Evolutionary conservation across 306 rosid genomes (phyloP).

Genomic region (Quercus variabilis): DNA sequence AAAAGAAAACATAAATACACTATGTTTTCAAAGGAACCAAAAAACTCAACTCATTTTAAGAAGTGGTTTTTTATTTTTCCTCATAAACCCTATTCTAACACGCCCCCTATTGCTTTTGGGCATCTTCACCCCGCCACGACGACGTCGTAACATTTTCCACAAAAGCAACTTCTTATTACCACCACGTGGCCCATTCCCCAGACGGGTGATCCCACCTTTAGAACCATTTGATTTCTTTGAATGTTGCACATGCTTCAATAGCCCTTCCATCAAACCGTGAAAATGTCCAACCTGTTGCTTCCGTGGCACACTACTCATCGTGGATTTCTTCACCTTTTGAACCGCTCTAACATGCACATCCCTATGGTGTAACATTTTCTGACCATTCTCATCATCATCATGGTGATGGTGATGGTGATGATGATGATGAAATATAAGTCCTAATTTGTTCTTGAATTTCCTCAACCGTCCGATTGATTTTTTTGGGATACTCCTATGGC

Average conservation of each 20-base stretch:
- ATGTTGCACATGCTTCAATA: slow-evolving; percentile 41
- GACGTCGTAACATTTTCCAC: slow-evolving; percentile 44
- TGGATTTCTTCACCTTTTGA: too few species aligned
- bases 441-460: slow-evolving; percentile 61
- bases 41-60: slow-evolving; percentile 8
- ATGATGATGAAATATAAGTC: slow-evolving; percentile 74
- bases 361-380: slow-evolving; percentile 30
- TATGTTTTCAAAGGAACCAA: too few species aligned
- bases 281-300: slow-evolving; percentile 45
- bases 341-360: neutral
- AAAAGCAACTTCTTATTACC: slow-evolving; percentile 39
- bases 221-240: slow-evolving; percentile 32
- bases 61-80: slow-evolving; percentile 37
- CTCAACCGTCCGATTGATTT: slow-evolving; percentile 37
- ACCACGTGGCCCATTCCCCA: slow-evolving; percentile 11
- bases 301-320: neutral
- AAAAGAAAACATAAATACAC: too few species aligned
- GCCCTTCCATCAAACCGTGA: slow-evolving; percentile 53
- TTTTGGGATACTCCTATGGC: slow-evolving; percentile 7
- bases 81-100: slow-evolving; percentile 36
- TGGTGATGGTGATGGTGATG: slow-evolving; percentile 65
- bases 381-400: neutral
- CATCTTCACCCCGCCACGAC: slow-evolving; percentile 36
- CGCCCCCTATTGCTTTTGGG: slow-evolving; percentile 29
- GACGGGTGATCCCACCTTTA: neutral